These are phyloP conservation scores for Asterophora parasitica DNA, from an alignment of 768 basidiomycete genomes.

Conservation along the genomic window DNA sequence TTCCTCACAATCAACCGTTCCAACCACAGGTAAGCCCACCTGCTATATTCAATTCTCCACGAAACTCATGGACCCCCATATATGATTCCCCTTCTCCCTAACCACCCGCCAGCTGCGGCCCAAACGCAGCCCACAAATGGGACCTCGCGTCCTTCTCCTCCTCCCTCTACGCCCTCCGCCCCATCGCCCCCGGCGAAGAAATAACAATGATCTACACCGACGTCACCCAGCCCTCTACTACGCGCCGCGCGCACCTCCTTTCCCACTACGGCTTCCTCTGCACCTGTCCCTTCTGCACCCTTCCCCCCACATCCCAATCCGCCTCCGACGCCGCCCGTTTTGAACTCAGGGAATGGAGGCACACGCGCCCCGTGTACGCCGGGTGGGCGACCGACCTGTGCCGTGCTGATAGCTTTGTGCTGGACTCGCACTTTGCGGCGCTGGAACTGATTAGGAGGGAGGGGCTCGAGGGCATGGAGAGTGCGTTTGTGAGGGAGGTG, in stretches of 20 bases:
- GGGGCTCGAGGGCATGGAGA: constrained; percentile 35
- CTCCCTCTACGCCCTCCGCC: constrained; percentile 36
- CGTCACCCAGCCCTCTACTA: constrained; percentile 29
- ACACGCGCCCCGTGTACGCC: constrained; percentile 21
- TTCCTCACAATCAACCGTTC: constrained; percentile 37
- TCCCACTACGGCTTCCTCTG: constrained; percentile 39
- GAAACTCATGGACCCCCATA: background rate
- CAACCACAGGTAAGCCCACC: constrained; percentile 41
- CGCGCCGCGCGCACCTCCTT: constrained; percentile 28
- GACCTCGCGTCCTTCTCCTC: constrained; percentile 32
- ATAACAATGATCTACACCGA: constrained; percentile 44
- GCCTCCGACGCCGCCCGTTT: constrained; percentile 11
- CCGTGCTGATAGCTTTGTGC: constrained; percentile 34
- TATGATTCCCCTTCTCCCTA: background rate
- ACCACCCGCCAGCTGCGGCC: constrained; percentile 32
- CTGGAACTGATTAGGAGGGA: constrained; percentile 37
- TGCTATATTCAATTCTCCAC: too few species aligned
- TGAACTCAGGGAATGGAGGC: constrained; percentile 13
- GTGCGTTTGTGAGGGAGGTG: constrained; percentile 38
- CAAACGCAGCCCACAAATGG: constrained; percentile 42
- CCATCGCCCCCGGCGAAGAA: constrained; percentile 36
- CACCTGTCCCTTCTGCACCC: constrained; percentile 33
- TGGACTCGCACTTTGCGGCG: constrained; percentile 32
- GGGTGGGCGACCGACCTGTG: constrained; percentile 41
- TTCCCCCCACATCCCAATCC: constrained; percentile 12